Percentiles rank a stretch among this genome's conserved stretches.
These are phyloP conservation scores for Leishmania aethiopica DNA, from an alignment of 208 protist genomes.

Conservation along the genomic window DNA sequence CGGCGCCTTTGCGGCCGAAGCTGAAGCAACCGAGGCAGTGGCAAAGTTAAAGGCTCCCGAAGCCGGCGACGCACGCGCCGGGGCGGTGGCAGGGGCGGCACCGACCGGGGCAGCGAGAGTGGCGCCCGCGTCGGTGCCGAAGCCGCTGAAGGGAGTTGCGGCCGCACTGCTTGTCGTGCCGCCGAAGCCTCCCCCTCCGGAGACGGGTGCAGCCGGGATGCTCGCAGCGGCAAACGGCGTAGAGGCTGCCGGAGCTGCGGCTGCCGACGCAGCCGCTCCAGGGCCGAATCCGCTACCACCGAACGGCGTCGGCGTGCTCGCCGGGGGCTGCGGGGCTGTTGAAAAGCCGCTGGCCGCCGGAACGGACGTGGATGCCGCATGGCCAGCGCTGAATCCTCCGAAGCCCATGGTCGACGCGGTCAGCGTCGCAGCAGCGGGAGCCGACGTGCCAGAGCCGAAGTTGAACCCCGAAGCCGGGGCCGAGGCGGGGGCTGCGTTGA, in stretches of 20 bases:
- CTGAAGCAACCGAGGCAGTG: conserved; percentile 6
- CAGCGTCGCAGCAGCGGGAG: not conserved
- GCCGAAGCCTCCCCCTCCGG: not conserved
- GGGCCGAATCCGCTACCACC: conserved; percentile 25
- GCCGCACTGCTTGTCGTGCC: not conserved
- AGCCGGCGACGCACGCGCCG: conserved; percentile 9
- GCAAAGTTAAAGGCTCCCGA: not conserved
- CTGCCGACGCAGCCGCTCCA: conserved; percentile 12
- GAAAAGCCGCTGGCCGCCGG: conserved; percentile 11
- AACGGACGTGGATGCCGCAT: not conserved
- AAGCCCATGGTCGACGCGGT: not conserved
- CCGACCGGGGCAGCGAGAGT: conserved; percentile 1
- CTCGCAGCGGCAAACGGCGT: conserved; percentile 4
- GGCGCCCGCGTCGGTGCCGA: not conserved
- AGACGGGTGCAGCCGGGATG: not conserved
- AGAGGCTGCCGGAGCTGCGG: conserved; percentile 3
- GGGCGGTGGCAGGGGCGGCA: conserved; percentile 2
- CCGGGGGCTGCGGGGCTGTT: conserved; percentile 10
- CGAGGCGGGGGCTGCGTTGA: not conserved
- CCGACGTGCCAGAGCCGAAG: not conserved
- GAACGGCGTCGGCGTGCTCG: conserved; percentile 1
- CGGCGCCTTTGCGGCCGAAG: conserved; percentile 12
- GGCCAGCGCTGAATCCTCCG: conserved; percentile 8
- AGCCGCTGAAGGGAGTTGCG: not conserved
- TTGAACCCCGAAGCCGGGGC: not conserved